Evolutionary conservation across 179 eudicot species (phyloP).

Genomic region (Amaranthus tricolor): DNA sequence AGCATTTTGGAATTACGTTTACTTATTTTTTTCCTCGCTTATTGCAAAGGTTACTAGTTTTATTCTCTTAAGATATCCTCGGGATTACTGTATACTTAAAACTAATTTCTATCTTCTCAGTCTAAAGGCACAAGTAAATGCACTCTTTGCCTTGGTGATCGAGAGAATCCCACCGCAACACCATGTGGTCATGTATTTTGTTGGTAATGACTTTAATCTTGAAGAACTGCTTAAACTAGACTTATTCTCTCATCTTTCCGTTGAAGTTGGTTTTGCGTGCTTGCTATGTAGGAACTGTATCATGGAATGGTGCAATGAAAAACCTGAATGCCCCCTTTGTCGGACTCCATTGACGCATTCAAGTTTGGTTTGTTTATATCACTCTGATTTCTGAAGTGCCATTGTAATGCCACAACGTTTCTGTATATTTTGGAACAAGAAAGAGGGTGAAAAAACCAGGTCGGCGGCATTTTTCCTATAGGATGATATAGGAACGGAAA

Average conservation of each 20-base stretch:
- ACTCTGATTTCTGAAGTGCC: conserved; percentile 72
- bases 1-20: neutral
- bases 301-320: conserved; percentile 99
- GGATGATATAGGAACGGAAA: neutral
- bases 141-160: conserved; percentile 87
- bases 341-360: conserved; percentile 95
- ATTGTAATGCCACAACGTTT: neutral
- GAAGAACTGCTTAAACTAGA: neutral
- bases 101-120: conserved; percentile 27
- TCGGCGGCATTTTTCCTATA: neutral
- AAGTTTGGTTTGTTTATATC: conserved; percentile 87
- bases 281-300: conserved; percentile 74
- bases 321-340: conserved; percentile 97
- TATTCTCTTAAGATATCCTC: neutral
- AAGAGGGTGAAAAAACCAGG: neutral
- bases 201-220: conserved; percentile 51
- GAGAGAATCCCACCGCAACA: conserved; percentile 94
- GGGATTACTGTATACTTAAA: neutral
- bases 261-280: neutral
- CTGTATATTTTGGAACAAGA: neutral
- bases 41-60: neutral
- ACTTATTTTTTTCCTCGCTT: neutral
- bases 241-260: neutral
- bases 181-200: conserved; percentile 99
- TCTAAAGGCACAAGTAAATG: conserved; percentile 66